phyloP scores from a whole-genome alignment of 2,329 filamentous ascomycete genomes.

The Hirsutella rhossiliensis region DNA sequence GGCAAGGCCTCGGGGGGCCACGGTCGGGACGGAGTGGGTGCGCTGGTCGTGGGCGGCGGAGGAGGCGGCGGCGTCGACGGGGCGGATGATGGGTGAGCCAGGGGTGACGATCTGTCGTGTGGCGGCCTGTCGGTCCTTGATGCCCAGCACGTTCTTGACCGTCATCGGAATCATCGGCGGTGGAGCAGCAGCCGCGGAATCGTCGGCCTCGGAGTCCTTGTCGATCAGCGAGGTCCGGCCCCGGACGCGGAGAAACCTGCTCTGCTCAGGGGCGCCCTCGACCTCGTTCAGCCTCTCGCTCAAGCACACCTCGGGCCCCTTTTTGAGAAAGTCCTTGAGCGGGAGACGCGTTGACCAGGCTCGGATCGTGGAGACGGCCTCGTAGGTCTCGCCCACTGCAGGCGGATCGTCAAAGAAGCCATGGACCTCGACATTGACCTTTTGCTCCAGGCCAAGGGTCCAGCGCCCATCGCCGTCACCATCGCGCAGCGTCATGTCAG shows the following conservation, averaged over 20 bases:
- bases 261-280: constrained; percentile 17
- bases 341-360: constrained; percentile 38
- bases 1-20: neutral
- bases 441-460: constrained; percentile 35
- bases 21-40: neutral
- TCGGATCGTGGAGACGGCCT: constrained; percentile 21
- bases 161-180: constrained; percentile 4
- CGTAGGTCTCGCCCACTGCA: neutral
- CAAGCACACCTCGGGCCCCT: constrained; percentile 43
- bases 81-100: constrained; percentile 18
- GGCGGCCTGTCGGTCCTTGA: constrained; percentile 13
- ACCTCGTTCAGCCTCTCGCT: constrained; percentile 36
- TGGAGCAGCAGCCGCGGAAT: neutral
- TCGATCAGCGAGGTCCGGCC: constrained; percentile 15
- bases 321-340: constrained; percentile 40
- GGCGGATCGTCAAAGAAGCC: constrained; percentile 46
- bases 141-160: constrained; percentile 20
- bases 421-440: constrained; percentile 41
- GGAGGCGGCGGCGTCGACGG: constrained; percentile 10
- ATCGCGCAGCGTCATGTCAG: constrained; percentile 16
- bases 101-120: constrained; percentile 10
- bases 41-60: neutral
- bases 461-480: constrained; percentile 21
- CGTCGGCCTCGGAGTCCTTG: constrained; percentile 3
- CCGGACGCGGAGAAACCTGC: constrained; percentile 15